Evolutionary conservation across 768 basidiomycete genomes (phyloP).

Genomic region (Lactarius sp.): DNA sequence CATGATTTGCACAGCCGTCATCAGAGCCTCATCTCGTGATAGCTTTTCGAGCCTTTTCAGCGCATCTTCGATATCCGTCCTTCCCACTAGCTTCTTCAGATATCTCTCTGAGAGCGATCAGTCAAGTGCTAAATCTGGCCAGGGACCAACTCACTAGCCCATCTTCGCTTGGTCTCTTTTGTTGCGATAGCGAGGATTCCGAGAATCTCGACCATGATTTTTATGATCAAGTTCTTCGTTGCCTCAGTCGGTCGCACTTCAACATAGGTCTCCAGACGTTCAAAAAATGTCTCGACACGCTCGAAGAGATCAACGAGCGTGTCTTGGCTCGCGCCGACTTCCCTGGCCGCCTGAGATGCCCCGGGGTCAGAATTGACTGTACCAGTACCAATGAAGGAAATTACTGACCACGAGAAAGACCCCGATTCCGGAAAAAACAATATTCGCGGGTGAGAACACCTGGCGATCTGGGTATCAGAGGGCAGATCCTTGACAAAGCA

Average conservation of each 20-base stretch:
- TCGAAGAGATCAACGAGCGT: slow-evolving; percentile 1
- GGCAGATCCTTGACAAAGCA: neutral
- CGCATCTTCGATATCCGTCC: slow-evolving; percentile 3
- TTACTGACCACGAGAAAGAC: neutral
- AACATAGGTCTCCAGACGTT: neutral
- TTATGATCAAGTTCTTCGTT: slow-evolving; percentile 1
- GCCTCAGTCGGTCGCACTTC: neutral
- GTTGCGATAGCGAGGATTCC: slow-evolving; percentile 9
- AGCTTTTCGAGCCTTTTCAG: slow-evolving; percentile 6
- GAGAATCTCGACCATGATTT: slow-evolving; percentile 3
- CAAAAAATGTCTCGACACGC: slow-evolving; percentile 1
- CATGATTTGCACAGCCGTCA: neutral
- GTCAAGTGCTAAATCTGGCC: neutral
- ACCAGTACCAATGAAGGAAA: neutral
- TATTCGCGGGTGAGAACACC: neutral
- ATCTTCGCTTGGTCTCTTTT: neutral
- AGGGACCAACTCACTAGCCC: neutral
- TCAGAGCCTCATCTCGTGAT: neutral
- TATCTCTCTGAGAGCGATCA: neutral
- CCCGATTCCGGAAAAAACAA: slow-evolving; percentile 6
- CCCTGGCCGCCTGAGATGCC: neutral
- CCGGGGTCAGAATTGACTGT: neutral
- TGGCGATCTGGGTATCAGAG: neutral
- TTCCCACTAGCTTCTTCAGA: neutral
- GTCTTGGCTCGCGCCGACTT: slow-evolving; percentile 1